A percentile compares a stretch with the other conserved stretches of the same genome.
phyloP scores from a whole-genome alignment of 148 eudicot species.

The Polygonum maritimum region DNA sequence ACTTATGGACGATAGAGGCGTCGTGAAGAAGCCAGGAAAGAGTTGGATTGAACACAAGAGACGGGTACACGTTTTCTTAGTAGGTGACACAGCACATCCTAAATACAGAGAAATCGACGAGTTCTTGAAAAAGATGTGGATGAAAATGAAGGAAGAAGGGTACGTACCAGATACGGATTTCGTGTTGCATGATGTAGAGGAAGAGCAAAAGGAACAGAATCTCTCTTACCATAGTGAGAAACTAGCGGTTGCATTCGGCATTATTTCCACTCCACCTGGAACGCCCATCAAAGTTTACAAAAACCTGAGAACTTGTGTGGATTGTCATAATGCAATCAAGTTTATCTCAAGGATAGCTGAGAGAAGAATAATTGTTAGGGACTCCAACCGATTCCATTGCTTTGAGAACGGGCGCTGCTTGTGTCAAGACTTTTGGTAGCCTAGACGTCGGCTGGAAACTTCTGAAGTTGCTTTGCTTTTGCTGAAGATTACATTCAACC shows the following conservation, averaged over 20 bases:
- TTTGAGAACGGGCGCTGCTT: slow-evolving; percentile 46
- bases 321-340: slow-evolving; percentile 41
- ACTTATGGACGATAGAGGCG: slow-evolving; percentile 35
- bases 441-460: background rate
- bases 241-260: slow-evolving; percentile 54
- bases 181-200: slow-evolving; percentile 56
- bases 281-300: slow-evolving; percentile 36
- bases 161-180: slow-evolving; percentile 44
- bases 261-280: slow-evolving; percentile 41
- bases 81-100: slow-evolving; percentile 51
- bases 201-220: slow-evolving; percentile 56
- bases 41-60: slow-evolving; percentile 51
- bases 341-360: slow-evolving; percentile 30
- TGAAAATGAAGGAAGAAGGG: slow-evolving; percentile 53
- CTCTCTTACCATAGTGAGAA: slow-evolving; percentile 58
- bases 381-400: slow-evolving; percentile 49
- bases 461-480: background rate
- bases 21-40: slow-evolving; percentile 43
- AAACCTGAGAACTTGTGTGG: slow-evolving; percentile 42
- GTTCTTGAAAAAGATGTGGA: slow-evolving; percentile 32
- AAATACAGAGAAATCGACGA: slow-evolving; percentile 26
- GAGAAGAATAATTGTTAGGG: slow-evolving; percentile 32
- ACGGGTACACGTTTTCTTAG: slow-evolving; percentile 34
- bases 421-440: slow-evolving; percentile 48
- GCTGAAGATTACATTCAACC: background rate